These are phyloP conservation scores for Aspergillus arachidicola DNA, from an alignment of 2,329 filamentous ascomycete species.

Conservation along the genomic window DNA sequence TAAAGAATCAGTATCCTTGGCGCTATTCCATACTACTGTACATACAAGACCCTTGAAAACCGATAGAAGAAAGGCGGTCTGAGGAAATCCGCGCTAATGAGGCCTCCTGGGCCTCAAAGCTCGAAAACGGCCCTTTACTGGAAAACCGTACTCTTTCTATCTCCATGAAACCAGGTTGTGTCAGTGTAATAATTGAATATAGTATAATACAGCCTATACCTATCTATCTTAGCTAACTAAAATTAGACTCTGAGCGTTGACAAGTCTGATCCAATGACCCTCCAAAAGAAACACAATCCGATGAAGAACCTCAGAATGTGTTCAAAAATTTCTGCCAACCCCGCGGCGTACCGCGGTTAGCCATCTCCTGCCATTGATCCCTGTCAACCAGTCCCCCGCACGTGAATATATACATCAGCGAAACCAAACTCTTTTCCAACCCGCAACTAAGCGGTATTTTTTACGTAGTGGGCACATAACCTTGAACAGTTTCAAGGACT, in stretches of 20 bases:
- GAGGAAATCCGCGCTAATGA: neutral
- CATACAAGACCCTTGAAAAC: no score
- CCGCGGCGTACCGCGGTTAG: neutral
- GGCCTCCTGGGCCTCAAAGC: neutral
- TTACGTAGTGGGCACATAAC: neutral
- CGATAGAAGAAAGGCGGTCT: neutral
- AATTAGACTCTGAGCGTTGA: neutral
- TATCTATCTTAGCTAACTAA: neutral
- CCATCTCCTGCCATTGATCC: neutral
- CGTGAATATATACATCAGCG: neutral
- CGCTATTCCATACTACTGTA: no score
- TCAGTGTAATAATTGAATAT: neutral
- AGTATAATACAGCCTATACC: neutral
- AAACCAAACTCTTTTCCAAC: neutral
- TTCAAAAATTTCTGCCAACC: neutral
- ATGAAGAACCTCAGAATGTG: neutral
- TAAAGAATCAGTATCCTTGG: no score
- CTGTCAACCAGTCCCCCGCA: neutral
- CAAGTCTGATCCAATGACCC: neutral
- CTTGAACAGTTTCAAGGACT: neutral
- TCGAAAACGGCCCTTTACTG: neutral
- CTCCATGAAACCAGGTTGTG: neutral
- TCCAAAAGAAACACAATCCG: neutral
- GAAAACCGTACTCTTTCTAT: neutral
- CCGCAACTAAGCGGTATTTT: neutral